These are phyloP conservation scores for Spathaspora jeffriesii DNA, from an alignment of 1,139 yeast genomes.

Conservation along the genomic window DNA sequence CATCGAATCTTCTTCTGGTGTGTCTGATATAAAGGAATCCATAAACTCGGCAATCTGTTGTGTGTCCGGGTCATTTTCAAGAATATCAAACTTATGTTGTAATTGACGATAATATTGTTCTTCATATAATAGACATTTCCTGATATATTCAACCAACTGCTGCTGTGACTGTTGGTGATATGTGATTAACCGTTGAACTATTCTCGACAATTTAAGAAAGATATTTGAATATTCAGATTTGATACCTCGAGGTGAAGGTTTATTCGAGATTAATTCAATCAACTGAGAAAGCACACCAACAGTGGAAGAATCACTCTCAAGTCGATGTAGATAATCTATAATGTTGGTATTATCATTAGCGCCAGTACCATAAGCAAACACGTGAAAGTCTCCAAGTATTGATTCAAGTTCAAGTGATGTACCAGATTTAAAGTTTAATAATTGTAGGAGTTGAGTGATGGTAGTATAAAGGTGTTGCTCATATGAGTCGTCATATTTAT, in stretches of 20 bases:
- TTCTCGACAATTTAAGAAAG: slow-evolving; percentile 18
- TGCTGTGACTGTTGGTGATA: slow-evolving; percentile 23
- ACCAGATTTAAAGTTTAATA: slow-evolving; percentile 7
- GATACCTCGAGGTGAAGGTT: slow-evolving; percentile 19
- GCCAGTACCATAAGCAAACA: slow-evolving; percentile 5
- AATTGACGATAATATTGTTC: slow-evolving; percentile 17
- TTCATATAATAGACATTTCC: slow-evolving; percentile 23
- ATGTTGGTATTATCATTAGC: background rate
- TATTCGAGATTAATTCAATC: slow-evolving; percentile 11
- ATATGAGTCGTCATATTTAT: slow-evolving; percentile 13
- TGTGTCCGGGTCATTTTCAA: slow-evolving; percentile 23
- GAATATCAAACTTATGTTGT: slow-evolving; percentile 16
- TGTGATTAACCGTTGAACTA: slow-evolving; percentile 21
- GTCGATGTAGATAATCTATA: slow-evolving; percentile 1
- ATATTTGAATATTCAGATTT: slow-evolving; percentile 21
- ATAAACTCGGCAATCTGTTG: slow-evolving; percentile 22
- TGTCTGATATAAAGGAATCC: slow-evolving; percentile 18
- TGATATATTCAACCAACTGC: slow-evolving; percentile 19
- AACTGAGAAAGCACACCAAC: slow-evolving; percentile 5
- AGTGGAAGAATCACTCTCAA: slow-evolving; percentile 1
- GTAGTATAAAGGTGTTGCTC: slow-evolving; percentile 17
- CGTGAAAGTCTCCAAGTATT: slow-evolving; percentile 7
- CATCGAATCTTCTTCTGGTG: slow-evolving; percentile 18
- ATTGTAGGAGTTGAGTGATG: slow-evolving; percentile 11
- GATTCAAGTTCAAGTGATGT: slow-evolving; percentile 4